Percentiles rank a stretch among this genome's conserved stretches.
Conservation (phyloP, 2,329 filamentous ascomycete genomes). For the Didymella pinodella region DNA sequence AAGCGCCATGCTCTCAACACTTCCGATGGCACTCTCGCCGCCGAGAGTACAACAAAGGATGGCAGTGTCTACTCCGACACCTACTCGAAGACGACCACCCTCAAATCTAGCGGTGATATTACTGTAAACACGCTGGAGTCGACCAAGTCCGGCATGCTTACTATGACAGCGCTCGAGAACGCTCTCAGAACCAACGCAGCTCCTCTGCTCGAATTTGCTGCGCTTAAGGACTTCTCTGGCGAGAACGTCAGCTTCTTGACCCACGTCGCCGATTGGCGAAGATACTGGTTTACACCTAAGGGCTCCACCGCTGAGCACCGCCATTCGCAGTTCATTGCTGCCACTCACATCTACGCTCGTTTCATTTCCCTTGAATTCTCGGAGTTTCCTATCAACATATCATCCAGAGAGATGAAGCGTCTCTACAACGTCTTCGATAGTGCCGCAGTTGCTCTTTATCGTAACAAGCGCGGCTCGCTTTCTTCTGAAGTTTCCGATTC, state of each 20-base stretch:
- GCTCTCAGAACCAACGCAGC: constrained; percentile 41
- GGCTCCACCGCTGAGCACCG: constrained; percentile 33
- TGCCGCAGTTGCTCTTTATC: constrained; percentile 32
- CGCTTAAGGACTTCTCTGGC: constrained; percentile 47
- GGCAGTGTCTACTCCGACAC: constrained; percentile 26
- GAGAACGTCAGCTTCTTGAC: constrained; percentile 49
- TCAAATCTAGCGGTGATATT: constrained; percentile 20
- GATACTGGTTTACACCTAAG: constrained; percentile 39
- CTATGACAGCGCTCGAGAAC: constrained; percentile 46
- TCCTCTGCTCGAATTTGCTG: constrained; percentile 45
- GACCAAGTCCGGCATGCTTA: constrained; percentile 43
- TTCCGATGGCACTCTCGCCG: constrained; percentile 12
- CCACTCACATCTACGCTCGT: constrained; percentile 43
- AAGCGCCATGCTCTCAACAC: constrained; percentile 32
- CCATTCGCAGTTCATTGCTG: constrained; percentile 40
- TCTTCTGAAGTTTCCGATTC: constrained; percentile 29
- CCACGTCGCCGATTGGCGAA: constrained; percentile 44
- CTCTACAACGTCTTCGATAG: constrained; percentile 39
- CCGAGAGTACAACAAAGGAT: constrained; percentile 23
- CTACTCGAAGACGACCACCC: constrained; percentile 28
- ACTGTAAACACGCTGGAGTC: constrained; percentile 36
- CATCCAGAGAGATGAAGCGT: constrained; percentile 38
- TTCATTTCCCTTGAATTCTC: constrained; percentile 47
- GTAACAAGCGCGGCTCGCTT: constrained; percentile 28
- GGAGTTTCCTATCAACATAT: constrained; percentile 49